A percentile compares a stretch with the other conserved stretches of the same genome.
phyloP scores from a whole-genome alignment of 805 yeast genomes.

The Pichia nakasei region DNA sequence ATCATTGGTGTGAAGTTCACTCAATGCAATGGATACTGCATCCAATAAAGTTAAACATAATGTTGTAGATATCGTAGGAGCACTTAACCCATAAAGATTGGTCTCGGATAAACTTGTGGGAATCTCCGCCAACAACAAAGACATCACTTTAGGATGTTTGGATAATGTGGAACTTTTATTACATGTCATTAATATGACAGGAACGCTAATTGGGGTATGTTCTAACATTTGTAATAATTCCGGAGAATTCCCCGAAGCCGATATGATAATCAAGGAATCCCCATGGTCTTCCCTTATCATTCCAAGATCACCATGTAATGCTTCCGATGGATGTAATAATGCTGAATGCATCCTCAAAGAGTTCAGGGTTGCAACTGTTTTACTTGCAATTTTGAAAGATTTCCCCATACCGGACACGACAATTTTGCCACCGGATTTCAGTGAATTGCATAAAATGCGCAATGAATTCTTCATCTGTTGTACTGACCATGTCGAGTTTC shows the following conservation, averaged over 20 bases:
- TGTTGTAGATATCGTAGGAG: conserved; percentile 83
- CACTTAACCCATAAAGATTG: conserved; percentile 66
- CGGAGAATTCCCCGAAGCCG: conserved; percentile 79
- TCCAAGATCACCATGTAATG: conserved; percentile 87
- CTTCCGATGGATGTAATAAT: conserved; percentile 74
- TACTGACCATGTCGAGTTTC: conserved; percentile 36
- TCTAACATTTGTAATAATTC: conserved; percentile 54
- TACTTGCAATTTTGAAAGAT: conserved; percentile 68
- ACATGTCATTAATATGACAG: conserved; percentile 58
- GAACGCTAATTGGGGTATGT: conserved; percentile 45
- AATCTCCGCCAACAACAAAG: conserved; percentile 54
- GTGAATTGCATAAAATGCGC: conserved; percentile 33
- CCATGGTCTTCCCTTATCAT: conserved; percentile 44
- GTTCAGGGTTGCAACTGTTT: conserved; percentile 73
- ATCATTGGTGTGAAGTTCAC: conserved; percentile 58
- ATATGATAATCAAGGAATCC: conserved; percentile 55
- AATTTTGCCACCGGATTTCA: conserved; percentile 53
- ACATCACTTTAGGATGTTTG: conserved; percentile 36
- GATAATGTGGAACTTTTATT: conserved; percentile 48
- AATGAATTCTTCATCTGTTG: conserved; percentile 36
- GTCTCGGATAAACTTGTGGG: conserved; percentile 52
- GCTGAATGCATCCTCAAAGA: conserved; percentile 67
- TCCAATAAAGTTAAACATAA: conserved; percentile 69
- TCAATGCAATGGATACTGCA: conserved; percentile 64
- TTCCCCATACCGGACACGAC: conserved; percentile 82